A percentile compares a stretch with the other conserved stretches of the same genome.
These are phyloP conservation scores for Naganishia antarctica DNA, from an alignment of 768 basidiomycete genomes.

Conservation along the genomic window DNA sequence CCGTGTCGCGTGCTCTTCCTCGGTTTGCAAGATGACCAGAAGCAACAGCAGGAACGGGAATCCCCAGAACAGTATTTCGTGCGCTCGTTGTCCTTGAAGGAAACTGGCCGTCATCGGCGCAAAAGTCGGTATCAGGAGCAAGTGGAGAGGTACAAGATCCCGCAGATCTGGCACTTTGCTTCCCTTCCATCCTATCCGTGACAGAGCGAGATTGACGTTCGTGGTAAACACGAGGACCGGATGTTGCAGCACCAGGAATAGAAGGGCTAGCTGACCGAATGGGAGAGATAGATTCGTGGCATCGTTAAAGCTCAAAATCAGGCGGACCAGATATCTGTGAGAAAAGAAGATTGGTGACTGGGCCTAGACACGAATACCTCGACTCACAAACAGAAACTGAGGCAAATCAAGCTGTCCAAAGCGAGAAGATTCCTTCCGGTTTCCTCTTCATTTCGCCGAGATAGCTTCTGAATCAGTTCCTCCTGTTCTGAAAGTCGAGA, in stretches of 20 bases:
- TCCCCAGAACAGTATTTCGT: constrained; percentile 19
- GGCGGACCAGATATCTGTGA: constrained; percentile 6
- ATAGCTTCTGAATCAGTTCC: constrained; percentile 6
- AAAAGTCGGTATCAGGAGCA: constrained; percentile 7
- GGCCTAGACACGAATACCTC: neutral
- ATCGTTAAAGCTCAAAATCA: neutral
- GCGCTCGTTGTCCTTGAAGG: constrained; percentile 4
- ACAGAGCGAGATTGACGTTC: neutral
- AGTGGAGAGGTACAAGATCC: neutral
- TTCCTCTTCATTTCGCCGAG: constrained; percentile 16
- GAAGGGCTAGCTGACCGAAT: constrained; percentile 1
- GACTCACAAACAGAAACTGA: constrained; percentile 7
- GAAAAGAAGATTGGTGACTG: neutral
- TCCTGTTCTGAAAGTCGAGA: too few relatives aligned
- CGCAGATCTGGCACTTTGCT: neutral
- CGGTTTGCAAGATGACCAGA: neutral
- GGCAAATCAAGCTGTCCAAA: constrained; percentile 1
- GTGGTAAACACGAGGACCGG: neutral
- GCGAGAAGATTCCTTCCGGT: constrained; percentile 5
- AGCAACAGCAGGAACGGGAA: constrained; percentile 3
- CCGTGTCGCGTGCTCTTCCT: constrained; percentile 1
- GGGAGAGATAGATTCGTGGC: neutral
- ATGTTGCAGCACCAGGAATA: constrained; percentile 2
- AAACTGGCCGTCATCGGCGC: constrained; percentile 17
- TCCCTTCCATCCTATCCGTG: neutral